Percentiles rank a stretch among this genome's conserved stretches.
These are phyloP conservation scores for Phytophthora uliginosa DNA, from an alignment of 352 stramenopile species.

Conservation along the genomic window DNA sequence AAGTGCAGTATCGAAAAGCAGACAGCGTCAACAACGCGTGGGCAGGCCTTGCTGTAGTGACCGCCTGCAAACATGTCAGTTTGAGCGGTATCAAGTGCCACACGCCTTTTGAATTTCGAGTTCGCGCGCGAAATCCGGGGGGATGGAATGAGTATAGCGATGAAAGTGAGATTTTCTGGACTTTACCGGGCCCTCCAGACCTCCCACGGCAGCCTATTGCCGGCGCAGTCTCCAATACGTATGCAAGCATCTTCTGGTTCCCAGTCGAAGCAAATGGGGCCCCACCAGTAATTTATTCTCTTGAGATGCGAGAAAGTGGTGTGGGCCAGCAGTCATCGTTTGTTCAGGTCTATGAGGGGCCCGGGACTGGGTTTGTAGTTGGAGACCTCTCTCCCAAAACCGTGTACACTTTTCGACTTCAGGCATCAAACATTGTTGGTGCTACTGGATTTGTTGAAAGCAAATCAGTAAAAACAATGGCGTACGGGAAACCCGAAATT, in stretches of 20 bases:
- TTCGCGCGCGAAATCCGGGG: slow-evolving; percentile 70
- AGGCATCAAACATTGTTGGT: slow-evolving; percentile 76
- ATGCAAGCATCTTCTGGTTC: slow-evolving; percentile 81
- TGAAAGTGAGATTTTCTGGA: slow-evolving; percentile 65
- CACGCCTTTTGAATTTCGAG: slow-evolving; percentile 64
- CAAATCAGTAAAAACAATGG: slow-evolving; percentile 62
- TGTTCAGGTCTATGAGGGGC: slow-evolving; percentile 67
- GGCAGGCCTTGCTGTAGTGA: slow-evolving; percentile 49
- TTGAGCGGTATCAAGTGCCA: slow-evolving; percentile 65
- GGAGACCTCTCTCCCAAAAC: slow-evolving; percentile 53
- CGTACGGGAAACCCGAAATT: slow-evolving; percentile 71
- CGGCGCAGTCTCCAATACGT: slow-evolving; percentile 70
- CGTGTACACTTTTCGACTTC: slow-evolving; percentile 73
- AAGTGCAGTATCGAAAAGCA: slow-evolving; percentile 69
- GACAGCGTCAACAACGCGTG: slow-evolving; percentile 64
- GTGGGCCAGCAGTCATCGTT: slow-evolving; percentile 41
- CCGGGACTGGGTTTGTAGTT: slow-evolving; percentile 73
- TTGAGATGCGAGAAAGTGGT: slow-evolving; percentile 64
- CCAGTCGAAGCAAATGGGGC: slow-evolving; percentile 66
- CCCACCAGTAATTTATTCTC: slow-evolving; percentile 64
- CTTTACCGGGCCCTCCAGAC: slow-evolving; percentile 56
- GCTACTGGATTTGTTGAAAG: slow-evolving; percentile 73
- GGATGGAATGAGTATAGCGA: slow-evolving; percentile 78
- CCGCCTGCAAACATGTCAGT: slow-evolving; percentile 46
- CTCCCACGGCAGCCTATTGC: slow-evolving; percentile 59